Base-by-base conservation (phyloP, 2,329 filamentous ascomycete species). In the Pseudocercospora vitis region DNA sequence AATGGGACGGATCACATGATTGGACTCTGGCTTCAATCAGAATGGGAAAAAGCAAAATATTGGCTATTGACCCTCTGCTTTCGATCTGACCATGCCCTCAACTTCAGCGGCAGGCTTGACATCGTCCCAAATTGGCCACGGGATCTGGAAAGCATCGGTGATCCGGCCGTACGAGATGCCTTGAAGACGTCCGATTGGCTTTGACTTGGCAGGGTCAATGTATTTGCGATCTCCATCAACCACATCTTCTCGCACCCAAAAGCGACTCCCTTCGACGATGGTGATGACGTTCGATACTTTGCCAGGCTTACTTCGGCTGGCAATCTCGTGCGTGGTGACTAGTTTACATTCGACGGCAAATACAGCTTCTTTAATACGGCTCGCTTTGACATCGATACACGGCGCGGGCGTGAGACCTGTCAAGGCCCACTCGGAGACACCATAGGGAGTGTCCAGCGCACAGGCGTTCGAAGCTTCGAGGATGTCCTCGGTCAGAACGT, bases 181-280 rank as follows among this genome's bases (percentile, higher is more conserved):
- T 24, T 91, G 91, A 29, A 96, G 64, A 29, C 91, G 82, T 58
- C 82, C 83, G 8, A 95, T 79, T 0, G 91, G 89, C 61, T 81
- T 82, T 55, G 95, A 74, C 78, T 73, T 70, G 45, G 74, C 79
- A 7, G 88, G 82, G 70, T 92, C 87, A 52, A 96, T 77, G 28
- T 87, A 64, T 60, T 82, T 88, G 64, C 77, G 79, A 8, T 89
- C 84, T 66, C 87, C 82, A 64, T 94, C 87, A 55, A 95, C 74
- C 2, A 89, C 89, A 72, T 96, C 91, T 68, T 94, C 89, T 50
- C 91, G 76, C 1, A 84, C 89, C 89, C 91, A 95, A 68, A 96
- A 95, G 26, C 85, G 79, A 23, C 86, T 83, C 0, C 89, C 91
- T 74, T 96, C 89, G 7, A 96, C 75, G 26, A 95, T 80, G 6